These are phyloP conservation scores for Botrytis cinerea DNA, from an alignment of 2,329 filamentous ascomycete species.

Conservation along the genomic window DNA sequence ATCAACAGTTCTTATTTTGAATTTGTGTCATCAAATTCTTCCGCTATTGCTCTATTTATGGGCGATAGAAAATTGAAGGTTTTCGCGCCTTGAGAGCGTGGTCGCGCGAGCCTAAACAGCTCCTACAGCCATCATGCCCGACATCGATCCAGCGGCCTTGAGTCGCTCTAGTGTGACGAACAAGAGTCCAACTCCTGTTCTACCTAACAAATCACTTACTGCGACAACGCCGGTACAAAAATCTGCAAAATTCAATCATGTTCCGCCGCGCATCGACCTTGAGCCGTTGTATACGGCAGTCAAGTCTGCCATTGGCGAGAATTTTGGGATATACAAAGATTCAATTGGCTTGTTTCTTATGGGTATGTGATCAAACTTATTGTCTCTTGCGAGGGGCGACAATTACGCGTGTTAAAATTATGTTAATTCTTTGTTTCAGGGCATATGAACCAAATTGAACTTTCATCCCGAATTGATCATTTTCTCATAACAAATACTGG, in stretches of 20 bases:
- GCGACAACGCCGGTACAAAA: constrained; percentile 51
- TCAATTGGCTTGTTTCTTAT: constrained; percentile 62
- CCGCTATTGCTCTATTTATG: constrained; percentile 37
- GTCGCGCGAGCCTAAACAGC: constrained; percentile 28
- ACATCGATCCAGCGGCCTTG: constrained; percentile 71
- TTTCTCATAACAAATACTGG: constrained; percentile 55
- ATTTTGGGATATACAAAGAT: constrained; percentile 67
- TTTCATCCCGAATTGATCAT: constrained; percentile 59
- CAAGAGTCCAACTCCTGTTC: constrained; percentile 59
- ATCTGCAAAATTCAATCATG: constrained; percentile 60
- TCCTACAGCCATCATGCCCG: constrained; percentile 55
- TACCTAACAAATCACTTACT: constrained; percentile 60
- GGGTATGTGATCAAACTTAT: constrained; percentile 48
- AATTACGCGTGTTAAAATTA: constrained; percentile 3
- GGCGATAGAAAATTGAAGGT: constrained; percentile 29
- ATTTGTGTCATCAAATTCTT: constrained; percentile 32
- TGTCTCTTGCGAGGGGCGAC: constrained; percentile 7
- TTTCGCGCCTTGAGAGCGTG: constrained; percentile 37
- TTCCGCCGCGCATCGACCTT: constrained; percentile 67
- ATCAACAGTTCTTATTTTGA: constrained; percentile 31
- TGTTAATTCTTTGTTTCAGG: constrained; percentile 49
- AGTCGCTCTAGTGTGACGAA: constrained; percentile 55
- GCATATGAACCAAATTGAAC: constrained; percentile 63
- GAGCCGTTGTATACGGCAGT: constrained; percentile 65
- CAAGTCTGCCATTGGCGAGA: constrained; percentile 61